Evolutionary conservation across 768 basidiomycete genomes (phyloP).

Genomic region (Suillus hirtellus): DNA sequence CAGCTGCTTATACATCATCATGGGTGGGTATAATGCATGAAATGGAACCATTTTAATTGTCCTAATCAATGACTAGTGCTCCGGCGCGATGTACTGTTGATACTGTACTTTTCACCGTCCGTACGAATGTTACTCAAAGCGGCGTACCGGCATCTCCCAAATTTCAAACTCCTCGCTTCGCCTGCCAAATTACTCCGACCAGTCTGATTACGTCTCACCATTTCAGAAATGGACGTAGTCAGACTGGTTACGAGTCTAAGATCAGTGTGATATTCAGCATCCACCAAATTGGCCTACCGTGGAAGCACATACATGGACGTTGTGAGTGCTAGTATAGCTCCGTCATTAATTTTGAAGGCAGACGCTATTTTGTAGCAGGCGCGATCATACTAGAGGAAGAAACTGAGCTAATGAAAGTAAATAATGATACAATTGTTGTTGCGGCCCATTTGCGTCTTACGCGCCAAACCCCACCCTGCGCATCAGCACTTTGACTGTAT

Average conservation of each 20-base stretch:
- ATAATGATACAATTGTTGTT: conserved; percentile 60
- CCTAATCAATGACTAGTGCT: neutral
- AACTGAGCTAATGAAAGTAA: conserved; percentile 68
- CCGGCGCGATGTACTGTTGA: neutral
- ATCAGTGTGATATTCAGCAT: neutral
- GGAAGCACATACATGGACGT: conserved; percentile 62
- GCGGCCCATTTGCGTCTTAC: conserved; percentile 59
- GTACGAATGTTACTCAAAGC: too few relatives aligned
- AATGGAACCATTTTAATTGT: neutral
- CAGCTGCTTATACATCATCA: neutral
- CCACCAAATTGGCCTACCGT: conserved; percentile 36
- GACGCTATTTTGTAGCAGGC: conserved; percentile 57
- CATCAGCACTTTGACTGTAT: too few relatives aligned
- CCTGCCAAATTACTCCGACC: too few relatives aligned
- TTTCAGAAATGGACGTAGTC: too few relatives aligned
- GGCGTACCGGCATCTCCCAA: too few relatives aligned
- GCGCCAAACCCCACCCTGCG: too few relatives aligned
- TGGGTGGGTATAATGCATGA: neutral
- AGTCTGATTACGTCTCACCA: too few relatives aligned
- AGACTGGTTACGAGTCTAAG: too few relatives aligned
- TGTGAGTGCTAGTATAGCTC: conserved; percentile 53
- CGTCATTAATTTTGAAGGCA: conserved; percentile 55
- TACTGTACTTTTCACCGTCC: too few relatives aligned
- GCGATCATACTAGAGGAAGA: conserved; percentile 79
- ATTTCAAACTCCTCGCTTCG: too few relatives aligned